These are phyloP conservation scores for Epichloe gansuensis DNA, from an alignment of 2,329 filamentous ascomycete genomes.

Conservation along the genomic window DNA sequence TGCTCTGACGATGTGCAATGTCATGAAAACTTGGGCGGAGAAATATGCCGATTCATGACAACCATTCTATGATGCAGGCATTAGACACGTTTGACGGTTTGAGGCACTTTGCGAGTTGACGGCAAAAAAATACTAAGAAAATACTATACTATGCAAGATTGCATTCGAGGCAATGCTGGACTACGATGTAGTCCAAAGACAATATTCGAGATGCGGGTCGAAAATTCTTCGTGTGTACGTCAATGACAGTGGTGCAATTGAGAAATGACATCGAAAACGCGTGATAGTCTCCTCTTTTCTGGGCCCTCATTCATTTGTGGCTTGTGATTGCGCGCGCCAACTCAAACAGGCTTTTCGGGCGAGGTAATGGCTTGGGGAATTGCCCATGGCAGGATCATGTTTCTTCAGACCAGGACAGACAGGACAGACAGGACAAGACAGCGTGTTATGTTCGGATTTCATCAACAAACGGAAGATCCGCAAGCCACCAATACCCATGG, in stretches of 20 bases:
- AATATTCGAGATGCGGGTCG: background rate
- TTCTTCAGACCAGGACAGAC: background rate
- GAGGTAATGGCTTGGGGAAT: background rate
- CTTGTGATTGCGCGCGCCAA: background rate
- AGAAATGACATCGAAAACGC: background rate
- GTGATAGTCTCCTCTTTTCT: background rate
- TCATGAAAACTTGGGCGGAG: background rate
- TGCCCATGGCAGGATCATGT: background rate
- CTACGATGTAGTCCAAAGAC: background rate
- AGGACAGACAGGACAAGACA: background rate
- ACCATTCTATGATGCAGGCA: background rate
- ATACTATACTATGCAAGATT: background rate
- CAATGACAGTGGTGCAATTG: background rate
- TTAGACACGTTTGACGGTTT: background rate
- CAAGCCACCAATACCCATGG: background rate
- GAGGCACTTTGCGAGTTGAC: background rate
- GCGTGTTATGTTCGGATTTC: background rate
- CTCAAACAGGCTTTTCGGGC: background rate
- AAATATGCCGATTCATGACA: background rate
- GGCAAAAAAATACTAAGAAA: background rate
- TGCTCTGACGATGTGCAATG: background rate
- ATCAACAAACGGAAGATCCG: background rate
- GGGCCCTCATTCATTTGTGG: background rate
- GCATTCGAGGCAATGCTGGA: background rate
- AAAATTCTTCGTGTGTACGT: background rate